These are phyloP conservation scores for Trichophyton schoenleinii DNA, from an alignment of 2,329 filamentous ascomycete genomes.

Conservation along the genomic window DNA sequence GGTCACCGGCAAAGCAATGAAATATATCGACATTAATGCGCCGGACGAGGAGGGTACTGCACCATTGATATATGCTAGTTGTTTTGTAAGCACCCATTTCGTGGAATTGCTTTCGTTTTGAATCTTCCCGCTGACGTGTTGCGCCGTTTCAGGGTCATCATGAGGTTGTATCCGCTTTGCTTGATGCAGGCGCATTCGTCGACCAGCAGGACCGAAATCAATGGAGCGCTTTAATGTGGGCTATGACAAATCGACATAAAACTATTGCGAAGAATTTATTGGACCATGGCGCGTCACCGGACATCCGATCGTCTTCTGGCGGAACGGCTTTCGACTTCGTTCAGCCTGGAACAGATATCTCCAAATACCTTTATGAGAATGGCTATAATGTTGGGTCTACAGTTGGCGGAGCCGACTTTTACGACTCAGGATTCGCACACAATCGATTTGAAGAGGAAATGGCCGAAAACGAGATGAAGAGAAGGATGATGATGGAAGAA, in stretches of 20 bases:
- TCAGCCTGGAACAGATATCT: constrained; percentile 89
- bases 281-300: constrained; percentile 87
- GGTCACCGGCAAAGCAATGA: constrained; percentile 58
- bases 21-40: constrained; percentile 71
- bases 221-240: constrained; percentile 99
- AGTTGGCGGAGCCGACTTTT: constrained; percentile 65
- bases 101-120: not conserved
- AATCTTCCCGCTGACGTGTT: constrained; percentile 4
- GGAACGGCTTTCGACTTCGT: constrained; percentile 94
- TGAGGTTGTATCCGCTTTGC: constrained; percentile 68
- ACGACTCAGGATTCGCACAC: constrained; percentile 80
- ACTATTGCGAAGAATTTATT: constrained; percentile 84
- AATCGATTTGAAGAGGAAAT: constrained; percentile 94
- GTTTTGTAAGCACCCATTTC: constrained; percentile 55
- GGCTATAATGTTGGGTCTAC: constrained; percentile 54
- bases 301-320: constrained; percentile 87
- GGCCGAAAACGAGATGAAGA: constrained; percentile 88
- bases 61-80: constrained; percentile 94
- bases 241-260: constrained; percentile 97
- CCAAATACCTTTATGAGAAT: constrained; percentile 85
- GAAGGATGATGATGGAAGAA: constrained; percentile 94
- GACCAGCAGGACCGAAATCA: constrained; percentile 92
- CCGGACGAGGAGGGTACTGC: constrained; percentile 90
- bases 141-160: constrained; percentile 57
- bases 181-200: constrained; percentile 75